A percentile compares a stretch with the other conserved stretches of the same genome.
Evolutionary conservation across 768 basidiomycete species (phyloP).

Genomic region (Amanita pallidorosea): DNA sequence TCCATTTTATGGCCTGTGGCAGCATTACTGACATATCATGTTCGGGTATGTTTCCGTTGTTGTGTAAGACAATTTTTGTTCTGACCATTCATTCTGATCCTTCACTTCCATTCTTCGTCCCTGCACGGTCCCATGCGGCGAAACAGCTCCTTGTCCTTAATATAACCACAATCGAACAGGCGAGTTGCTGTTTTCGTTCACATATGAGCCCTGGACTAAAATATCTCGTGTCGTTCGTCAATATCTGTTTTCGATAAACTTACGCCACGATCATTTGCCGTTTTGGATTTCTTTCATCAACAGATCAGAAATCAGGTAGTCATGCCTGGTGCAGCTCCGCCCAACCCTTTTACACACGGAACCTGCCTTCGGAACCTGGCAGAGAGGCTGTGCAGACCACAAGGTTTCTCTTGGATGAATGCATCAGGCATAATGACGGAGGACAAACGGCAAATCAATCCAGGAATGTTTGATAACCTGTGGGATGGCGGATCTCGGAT

Average conservation of each 20-base stretch:
- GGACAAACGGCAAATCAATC: slow-evolving; percentile 69
- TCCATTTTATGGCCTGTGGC: slow-evolving; percentile 75
- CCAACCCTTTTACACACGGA: slow-evolving; percentile 84
- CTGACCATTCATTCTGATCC: not conserved
- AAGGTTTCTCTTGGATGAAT: slow-evolving; percentile 74
- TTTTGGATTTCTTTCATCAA: not conserved
- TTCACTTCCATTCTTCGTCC: not conserved
- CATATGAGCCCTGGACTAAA: not conserved
- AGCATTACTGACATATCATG: slow-evolving; percentile 74
- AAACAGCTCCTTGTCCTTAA: slow-evolving; percentile 69
- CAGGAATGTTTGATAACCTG: slow-evolving; percentile 28
- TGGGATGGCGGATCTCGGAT: slow-evolving; percentile 9
- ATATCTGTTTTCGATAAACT: not conserved
- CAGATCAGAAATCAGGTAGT: slow-evolving; percentile 80
- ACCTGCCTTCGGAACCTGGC: slow-evolving; percentile 64
- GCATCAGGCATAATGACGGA: slow-evolving; percentile 47
- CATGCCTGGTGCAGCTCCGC: slow-evolving; percentile 50
- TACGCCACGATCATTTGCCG: not conserved
- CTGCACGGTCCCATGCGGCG: slow-evolving; percentile 1
- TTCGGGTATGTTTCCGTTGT: slow-evolving; percentile 51
- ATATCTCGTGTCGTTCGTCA: not conserved
- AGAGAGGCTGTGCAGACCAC: slow-evolving; percentile 71
- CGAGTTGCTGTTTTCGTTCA: slow-evolving; percentile 22
- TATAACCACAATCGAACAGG: slow-evolving; percentile 94
- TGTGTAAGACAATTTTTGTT: not conserved